Conservation (phyloP, 179 eudicot species). For the Actinidia polygama region DNA sequence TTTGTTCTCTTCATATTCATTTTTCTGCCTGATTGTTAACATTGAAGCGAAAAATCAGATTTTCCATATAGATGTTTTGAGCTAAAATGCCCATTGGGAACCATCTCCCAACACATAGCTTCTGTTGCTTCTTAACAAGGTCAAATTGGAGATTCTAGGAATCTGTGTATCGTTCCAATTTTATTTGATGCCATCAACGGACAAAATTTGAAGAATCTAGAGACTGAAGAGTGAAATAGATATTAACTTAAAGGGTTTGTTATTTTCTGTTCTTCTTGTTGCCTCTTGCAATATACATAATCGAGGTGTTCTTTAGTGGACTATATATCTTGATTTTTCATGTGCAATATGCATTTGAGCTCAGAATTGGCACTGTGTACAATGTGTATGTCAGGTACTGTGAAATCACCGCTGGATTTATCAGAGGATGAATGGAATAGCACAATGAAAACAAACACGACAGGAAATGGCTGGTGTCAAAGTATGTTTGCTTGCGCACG, state of each 20-base stretch:
- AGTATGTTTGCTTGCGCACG: slow-evolving; percentile 45
- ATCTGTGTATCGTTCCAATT: neutral
- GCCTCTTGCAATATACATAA: neutral
- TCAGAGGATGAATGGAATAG: slow-evolving; percentile 47
- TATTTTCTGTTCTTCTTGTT: no score
- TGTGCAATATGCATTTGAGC: neutral
- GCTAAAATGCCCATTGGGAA: neutral
- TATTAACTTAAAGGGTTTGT: neutral
- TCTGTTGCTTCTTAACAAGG: neutral
- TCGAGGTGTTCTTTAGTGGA: neutral
- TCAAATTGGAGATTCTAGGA: neutral
- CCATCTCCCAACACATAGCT: neutral
- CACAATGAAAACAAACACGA: slow-evolving; percentile 36
- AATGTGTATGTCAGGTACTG: slow-evolving; percentile 29
- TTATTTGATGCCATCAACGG: no score
- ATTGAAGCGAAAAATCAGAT: neutral
- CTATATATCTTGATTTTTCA: neutral
- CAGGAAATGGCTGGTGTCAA: slow-evolving; percentile 48
- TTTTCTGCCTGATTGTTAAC: neutral
- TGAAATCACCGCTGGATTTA: slow-evolving; percentile 30
- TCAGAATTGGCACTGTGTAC: neutral
- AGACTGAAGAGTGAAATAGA: neutral
- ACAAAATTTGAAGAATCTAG: neutral
- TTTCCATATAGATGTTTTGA: neutral
- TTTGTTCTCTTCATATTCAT: neutral